These are phyloP conservation scores for Acanthamoeba triangularis DNA, from an alignment of 208 protist genomes.

Conservation along the genomic window DNA sequence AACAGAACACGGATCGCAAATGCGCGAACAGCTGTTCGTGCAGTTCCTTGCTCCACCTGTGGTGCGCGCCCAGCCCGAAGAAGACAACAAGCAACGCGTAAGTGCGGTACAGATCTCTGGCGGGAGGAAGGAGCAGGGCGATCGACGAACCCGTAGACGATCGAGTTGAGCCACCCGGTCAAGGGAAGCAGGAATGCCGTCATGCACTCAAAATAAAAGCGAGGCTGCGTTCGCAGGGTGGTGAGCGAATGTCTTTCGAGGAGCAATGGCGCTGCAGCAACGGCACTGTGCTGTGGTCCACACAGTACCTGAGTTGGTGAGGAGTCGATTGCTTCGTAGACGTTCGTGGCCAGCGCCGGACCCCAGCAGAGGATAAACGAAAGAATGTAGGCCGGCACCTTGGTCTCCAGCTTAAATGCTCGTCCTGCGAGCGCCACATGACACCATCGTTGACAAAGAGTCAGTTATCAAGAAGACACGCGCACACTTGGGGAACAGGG, in stretches of 20 bases:
- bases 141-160: slow-evolving; percentile 43
- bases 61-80: too few relatives aligned
- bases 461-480: neutral
- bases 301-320: neutral
- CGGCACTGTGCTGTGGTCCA: neutral
- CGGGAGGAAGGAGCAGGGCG: neutral
- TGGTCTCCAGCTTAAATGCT: slow-evolving; percentile 38
- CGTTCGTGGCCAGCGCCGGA: slow-evolving; percentile 49
- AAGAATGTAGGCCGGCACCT: slow-evolving; percentile 58
- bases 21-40: slow-evolving; percentile 10
- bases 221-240: neutral
- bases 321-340: slow-evolving; percentile 6
- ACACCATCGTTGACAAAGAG: neutral
- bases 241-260: neutral
- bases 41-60: slow-evolving; percentile 55
- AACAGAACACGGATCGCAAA: neutral
- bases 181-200: slow-evolving; percentile 65
- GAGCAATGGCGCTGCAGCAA: neutral
- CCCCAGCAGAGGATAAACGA: slow-evolving; percentile 68
- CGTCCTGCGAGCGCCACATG: neutral
- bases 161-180: slow-evolving; percentile 69
- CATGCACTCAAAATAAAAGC: slow-evolving; percentile 24
- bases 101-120: neutral
- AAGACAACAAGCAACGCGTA: neutral
- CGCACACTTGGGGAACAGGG: too few relatives aligned